Percentiles rank a stretch among this genome's conserved stretches.
Conservation (phyloP, 371 early-diverging fungal genomes). For the Mucor circinelloides region DNA sequence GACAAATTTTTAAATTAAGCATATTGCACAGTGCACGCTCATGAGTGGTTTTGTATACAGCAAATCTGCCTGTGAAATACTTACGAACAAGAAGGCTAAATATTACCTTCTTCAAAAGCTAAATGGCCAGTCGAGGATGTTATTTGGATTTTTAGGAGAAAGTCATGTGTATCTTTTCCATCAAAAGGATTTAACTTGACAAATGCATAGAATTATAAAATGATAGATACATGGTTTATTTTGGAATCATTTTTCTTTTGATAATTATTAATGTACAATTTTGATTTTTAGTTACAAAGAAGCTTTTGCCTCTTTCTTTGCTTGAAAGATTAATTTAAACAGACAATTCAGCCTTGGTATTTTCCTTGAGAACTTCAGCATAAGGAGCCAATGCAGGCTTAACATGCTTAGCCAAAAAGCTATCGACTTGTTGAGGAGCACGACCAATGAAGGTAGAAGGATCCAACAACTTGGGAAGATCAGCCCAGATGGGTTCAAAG, state of each 20-base stretch:
- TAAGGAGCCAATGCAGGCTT: slow-evolving; percentile 85
- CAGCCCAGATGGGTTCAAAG: slow-evolving; percentile 83
- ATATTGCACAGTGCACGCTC: no score
- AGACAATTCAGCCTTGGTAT: slow-evolving; percentile 61
- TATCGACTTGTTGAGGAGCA: slow-evolving; percentile 93
- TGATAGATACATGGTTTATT: neutral
- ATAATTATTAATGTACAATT: neutral
- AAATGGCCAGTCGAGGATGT: no score
- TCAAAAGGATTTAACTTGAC: no score
- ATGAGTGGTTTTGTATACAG: no score
- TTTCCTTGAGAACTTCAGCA: slow-evolving; percentile 52
- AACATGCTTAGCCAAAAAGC: slow-evolving; percentile 84
- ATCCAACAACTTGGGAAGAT: slow-evolving; percentile 82
- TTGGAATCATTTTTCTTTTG: neutral
- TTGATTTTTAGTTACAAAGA: neutral
- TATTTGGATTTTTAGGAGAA: no score
- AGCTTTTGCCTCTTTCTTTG: neutral
- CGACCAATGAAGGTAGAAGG: slow-evolving; percentile 94
- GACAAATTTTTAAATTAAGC: no score
- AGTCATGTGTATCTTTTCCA: no score
- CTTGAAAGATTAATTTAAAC: slow-evolving; percentile 45
- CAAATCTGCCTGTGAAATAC: no score
- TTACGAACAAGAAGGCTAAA: no score
- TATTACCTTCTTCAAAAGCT: no score
- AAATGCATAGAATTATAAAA: neutral